Conservation (phyloP, 2,329 filamentous ascomycete genomes). For the Acephala macrosclerotiorum region DNA sequence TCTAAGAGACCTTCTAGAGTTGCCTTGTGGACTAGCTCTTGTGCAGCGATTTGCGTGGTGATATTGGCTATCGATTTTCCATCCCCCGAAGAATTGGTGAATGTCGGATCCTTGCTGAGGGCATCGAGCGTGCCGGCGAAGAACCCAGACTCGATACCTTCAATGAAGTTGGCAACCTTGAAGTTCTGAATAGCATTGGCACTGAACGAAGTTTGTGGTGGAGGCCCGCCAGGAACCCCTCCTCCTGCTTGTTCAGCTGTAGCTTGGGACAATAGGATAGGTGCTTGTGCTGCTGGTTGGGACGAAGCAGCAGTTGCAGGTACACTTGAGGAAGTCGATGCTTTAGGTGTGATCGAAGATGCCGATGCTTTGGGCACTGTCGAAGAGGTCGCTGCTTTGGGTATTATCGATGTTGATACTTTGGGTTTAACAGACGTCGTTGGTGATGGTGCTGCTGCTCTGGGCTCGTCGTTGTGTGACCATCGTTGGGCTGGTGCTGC, state of each 20-base stretch:
- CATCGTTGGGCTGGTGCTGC: conserved; percentile 8
- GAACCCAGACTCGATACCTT: conserved; percentile 19
- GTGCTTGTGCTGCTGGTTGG: conserved; percentile 6
- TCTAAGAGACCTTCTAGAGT: conserved; percentile 16
- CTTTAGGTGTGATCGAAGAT: background rate
- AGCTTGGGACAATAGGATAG: conserved; percentile 17
- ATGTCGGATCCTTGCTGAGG: conserved; percentile 16
- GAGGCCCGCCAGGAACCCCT: conserved; percentile 17
- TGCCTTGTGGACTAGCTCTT: conserved; percentile 23
- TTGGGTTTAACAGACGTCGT: background rate
- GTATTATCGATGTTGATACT: background rate
- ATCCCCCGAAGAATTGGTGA: conserved; percentile 1
- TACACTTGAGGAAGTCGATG: background rate
- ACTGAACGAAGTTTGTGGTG: conserved; percentile 15
- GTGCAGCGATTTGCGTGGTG: conserved; percentile 19
- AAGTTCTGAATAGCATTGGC: conserved; percentile 12
- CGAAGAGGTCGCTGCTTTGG: too few species aligned
- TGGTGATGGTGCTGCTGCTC: background rate
- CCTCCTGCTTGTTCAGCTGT: conserved; percentile 18
- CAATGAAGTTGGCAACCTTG: conserved; percentile 22
- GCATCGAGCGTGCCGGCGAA: conserved; percentile 12
- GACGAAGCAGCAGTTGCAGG: background rate
- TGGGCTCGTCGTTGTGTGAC: background rate
- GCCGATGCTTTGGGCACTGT: background rate
- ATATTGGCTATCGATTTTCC: conserved; percentile 18